Conservation (phyloP, 352 stramenopile genomes). For the Phytophthora pinifolia region DNA sequence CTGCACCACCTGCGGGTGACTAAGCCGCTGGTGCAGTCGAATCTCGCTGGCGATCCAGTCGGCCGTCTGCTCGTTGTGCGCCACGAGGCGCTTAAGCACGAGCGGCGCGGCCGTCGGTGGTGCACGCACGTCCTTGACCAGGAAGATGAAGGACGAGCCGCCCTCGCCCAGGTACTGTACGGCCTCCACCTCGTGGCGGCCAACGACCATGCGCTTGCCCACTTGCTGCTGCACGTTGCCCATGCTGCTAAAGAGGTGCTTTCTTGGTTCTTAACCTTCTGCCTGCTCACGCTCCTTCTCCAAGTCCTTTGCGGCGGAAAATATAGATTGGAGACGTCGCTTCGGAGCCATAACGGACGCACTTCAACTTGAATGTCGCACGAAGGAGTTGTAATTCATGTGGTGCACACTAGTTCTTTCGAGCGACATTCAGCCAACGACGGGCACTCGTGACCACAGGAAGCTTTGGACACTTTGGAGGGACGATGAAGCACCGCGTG, state of each 20-base stretch:
- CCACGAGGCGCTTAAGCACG: slow-evolving; percentile 76
- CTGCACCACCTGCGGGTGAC: slow-evolving; percentile 67
- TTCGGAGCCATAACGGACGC: slow-evolving; percentile 22
- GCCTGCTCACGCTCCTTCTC: too few relatives aligned
- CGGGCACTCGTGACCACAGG: slow-evolving; percentile 25
- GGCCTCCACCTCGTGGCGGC: slow-evolving; percentile 63
- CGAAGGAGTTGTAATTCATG: background rate
- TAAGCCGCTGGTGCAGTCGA: slow-evolving; percentile 71
- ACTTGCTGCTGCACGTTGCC: slow-evolving; percentile 83
- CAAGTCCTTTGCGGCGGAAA: too few relatives aligned
- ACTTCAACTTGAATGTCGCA: slow-evolving; percentile 13
- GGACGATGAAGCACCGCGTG: slow-evolving; percentile 79
- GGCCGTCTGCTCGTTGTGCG: slow-evolving; percentile 64
- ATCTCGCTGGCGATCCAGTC: slow-evolving; percentile 71
- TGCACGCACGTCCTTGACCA: slow-evolving; percentile 61
- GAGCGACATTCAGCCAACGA: background rate
- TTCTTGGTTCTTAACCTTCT: background rate
- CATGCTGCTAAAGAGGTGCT: slow-evolving; percentile 30
- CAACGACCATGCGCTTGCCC: slow-evolving; percentile 62
- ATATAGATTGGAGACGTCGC: too few relatives aligned
- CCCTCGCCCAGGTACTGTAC: slow-evolving; percentile 78
- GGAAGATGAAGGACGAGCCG: slow-evolving; percentile 82
- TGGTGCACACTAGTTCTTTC: slow-evolving; percentile 3
- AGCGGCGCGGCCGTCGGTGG: slow-evolving; percentile 35
- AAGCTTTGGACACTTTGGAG: slow-evolving; percentile 7